Percentiles rank a stretch among this genome's conserved stretches.
Conservation (phyloP, 495 filamentous ascomycete genomes). For the Lasiosphaeriaceae sp. region DNA sequence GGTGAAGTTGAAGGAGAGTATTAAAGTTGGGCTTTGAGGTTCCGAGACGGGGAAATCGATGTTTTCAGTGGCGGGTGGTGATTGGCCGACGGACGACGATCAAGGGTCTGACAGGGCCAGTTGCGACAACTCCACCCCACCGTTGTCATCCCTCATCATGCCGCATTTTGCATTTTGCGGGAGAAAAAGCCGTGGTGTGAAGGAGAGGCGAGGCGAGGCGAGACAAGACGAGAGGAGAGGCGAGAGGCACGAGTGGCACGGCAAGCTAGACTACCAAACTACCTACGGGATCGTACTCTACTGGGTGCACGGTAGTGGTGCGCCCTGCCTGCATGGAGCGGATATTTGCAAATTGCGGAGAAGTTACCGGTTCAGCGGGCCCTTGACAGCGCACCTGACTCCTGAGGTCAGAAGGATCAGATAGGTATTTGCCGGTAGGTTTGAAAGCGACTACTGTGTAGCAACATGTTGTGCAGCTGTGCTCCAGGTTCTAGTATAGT, state of each 20-base stretch:
- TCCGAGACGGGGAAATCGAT: slow-evolving; percentile 20
- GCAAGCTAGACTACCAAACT: too few species aligned
- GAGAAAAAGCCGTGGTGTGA: not conserved
- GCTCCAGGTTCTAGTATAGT: too few species aligned
- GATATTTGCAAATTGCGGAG: not conserved
- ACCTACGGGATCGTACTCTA: not conserved
- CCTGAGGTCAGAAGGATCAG: not conserved
- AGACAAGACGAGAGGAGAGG: too few species aligned
- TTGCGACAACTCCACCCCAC: slow-evolving; percentile 8
- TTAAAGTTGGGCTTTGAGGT: too few species aligned
- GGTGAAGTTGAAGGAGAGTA: too few species aligned
- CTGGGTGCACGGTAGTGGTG: too few species aligned
- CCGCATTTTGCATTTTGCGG: not conserved
- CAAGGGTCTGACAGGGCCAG: slow-evolving; percentile 15
- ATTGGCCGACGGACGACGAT: slow-evolving; percentile 18
- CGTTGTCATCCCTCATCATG: not conserved
- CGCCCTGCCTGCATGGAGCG: not conserved
- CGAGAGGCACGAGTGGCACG: too few species aligned
- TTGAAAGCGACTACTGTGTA: not conserved
- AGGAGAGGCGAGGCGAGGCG: not conserved
- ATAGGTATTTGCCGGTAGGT: not conserved
- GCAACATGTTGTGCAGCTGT: not conserved
- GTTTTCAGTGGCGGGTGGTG: slow-evolving; percentile 3
- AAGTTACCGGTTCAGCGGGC: not conserved
- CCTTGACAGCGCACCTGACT: not conserved